Evolutionary conservation across 371 early-diverging fungal genomes (phyloP).

Genomic region (Mucor irregularis): DNA sequence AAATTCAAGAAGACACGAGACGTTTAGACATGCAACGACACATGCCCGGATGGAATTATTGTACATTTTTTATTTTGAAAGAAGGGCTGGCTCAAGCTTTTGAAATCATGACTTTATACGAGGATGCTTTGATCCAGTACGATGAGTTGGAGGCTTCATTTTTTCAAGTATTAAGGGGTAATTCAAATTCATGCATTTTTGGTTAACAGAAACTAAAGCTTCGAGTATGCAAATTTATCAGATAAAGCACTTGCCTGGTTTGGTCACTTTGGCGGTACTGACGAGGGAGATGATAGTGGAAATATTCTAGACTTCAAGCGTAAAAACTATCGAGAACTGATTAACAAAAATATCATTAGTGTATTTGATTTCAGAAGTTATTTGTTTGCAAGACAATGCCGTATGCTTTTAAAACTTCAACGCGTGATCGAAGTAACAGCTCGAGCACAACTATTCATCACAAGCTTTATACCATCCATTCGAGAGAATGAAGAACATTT

Average conservation of each 20-base stretch:
- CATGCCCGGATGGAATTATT: conserved; percentile 98
- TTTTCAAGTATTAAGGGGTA: conserved; percentile 81
- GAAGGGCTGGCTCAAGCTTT: conserved; percentile 88
- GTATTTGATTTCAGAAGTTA: conserved; percentile 95
- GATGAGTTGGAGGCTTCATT: conserved; percentile 95
- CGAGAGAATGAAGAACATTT: conserved; percentile 65
- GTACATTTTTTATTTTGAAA: conserved; percentile 92
- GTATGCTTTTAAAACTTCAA: conserved; percentile 69
- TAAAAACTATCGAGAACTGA: conserved; percentile 85
- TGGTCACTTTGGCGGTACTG: conserved; percentile 85
- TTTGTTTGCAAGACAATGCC: conserved; percentile 87
- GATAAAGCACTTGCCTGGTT: conserved; percentile 91
- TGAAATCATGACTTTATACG: conserved; percentile 82
- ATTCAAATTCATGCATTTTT: background rate
- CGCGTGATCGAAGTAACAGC: conserved; percentile 69
- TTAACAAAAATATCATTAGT: conserved; percentile 86
- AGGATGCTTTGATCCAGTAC: conserved; percentile 89
- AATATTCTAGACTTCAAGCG: conserved; percentile 74
- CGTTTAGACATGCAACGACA: conserved; percentile 87
- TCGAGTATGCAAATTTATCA: too few species aligned
- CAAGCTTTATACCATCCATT: conserved; percentile 70
- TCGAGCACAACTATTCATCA: conserved; percentile 74
- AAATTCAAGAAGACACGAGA: conserved; percentile 87
- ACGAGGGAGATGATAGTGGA: conserved; percentile 82
- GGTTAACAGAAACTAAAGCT: background rate